These are phyloP conservation scores for Nitzschia putrida DNA, from an alignment of 108 stramenopile species.

Conservation along the genomic window DNA sequence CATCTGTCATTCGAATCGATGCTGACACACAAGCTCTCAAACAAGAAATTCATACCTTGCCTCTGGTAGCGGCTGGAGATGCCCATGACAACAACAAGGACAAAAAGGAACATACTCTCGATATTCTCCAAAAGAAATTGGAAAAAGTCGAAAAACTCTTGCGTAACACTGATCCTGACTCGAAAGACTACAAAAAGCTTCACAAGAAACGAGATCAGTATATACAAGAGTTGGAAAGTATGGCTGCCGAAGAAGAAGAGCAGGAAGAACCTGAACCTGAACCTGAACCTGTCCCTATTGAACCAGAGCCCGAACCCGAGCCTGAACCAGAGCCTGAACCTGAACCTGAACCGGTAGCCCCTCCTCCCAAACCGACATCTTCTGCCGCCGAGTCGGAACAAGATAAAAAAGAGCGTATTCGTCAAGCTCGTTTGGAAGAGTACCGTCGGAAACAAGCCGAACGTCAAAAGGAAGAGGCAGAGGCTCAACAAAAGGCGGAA, in stretches of 20 bases:
- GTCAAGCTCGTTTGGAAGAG: conserved; percentile 15
- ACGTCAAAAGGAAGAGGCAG: conserved; percentile 9
- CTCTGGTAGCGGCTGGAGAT: neutral
- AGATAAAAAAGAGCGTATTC: conserved; percentile 7
- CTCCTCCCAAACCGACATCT: neutral
- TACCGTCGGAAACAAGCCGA: conserved; percentile 10
- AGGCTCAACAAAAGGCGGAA: neutral
- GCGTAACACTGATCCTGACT: neutral
- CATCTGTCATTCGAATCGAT: neutral
- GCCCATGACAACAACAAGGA: neutral
- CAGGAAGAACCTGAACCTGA: neutral
- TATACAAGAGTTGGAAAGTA: conserved; percentile 10
- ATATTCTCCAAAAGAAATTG: conserved; percentile 33
- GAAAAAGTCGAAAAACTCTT: conserved; percentile 35
- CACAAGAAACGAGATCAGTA: conserved; percentile 27
- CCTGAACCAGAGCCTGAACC: conserved; percentile 7
- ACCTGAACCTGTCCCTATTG: neutral
- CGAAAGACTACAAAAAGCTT: conserved; percentile 35
- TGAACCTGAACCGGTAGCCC: neutral
- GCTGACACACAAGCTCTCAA: neutral
- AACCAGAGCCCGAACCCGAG: neutral
- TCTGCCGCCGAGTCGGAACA: neutral
- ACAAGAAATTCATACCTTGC: neutral
- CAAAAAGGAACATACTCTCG: conserved; percentile 12
- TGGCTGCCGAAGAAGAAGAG: conserved; percentile 4